Base-by-base conservation (phyloP, 2,329 filamentous ascomycete species). In the Alternaria triticimaculans region DNA sequence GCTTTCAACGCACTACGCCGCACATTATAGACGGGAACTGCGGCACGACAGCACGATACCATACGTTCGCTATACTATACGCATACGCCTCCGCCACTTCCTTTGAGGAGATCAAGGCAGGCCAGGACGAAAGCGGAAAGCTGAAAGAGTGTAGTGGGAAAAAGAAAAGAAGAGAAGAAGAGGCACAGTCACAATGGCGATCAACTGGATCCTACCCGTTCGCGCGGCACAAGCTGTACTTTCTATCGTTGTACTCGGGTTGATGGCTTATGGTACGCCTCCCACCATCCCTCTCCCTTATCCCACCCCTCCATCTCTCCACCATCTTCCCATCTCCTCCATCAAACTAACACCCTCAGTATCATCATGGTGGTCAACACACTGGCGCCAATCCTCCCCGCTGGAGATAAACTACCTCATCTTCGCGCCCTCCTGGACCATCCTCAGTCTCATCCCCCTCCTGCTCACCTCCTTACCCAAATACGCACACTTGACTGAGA, bases 381-480 rank as follows among this genome's bases (percentile, higher is more conserved):
- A 87, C 71, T 90, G 86, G 72, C 81, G 81, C 76, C 76, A 83
- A 76, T 71, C 77, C 55, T 83, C 82, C 37, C 89, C 90, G 8
- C 84, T 86, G 11, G 82, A 85, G 37, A 83, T 92, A 77, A 89
- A 90, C 81, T 97, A 96, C 83, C 86, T 95, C 81, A 84, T 97
- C 80, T 97, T 97, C 86, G 86, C 85, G 76, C 84, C 88, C 44
- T 84, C 94, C 70, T 96, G 92, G 92, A 91, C 92, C 2, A 43
- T 81, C 33, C 85, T 96, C 66, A 82, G 83, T 2, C 84, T 95
- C 33, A 79, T 87, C 58, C 95, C 94, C 79, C 86, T 96, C 64
- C 84, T 89, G 72, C 66, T 94, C 54, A 84, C 89, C 14, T 60
- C 58, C 3, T 92, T 92, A 1, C 82, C 87, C 46, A 89, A 89